phyloP scores from a whole-genome alignment of 2,329 filamentous ascomycete species.

The Phialophora chinensis region DNA sequence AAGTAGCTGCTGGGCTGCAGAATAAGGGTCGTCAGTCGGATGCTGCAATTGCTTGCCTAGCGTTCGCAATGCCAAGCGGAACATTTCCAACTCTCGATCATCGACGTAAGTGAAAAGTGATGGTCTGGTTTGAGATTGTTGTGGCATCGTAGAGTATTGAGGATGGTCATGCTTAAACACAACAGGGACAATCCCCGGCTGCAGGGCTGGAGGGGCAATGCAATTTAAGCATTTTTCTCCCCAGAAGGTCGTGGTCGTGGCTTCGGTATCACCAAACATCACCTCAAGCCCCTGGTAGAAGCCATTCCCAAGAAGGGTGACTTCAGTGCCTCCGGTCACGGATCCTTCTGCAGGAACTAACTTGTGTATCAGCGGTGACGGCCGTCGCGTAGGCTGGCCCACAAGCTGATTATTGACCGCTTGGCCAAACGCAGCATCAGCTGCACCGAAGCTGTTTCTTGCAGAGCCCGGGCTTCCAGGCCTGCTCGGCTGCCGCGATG shows the following conservation, averaged over 20 bases:
- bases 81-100: constrained; percentile 56
- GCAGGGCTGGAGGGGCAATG: constrained; percentile 72
- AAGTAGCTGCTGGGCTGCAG: constrained; percentile 54
- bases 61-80: constrained; percentile 52
- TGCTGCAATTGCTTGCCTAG: constrained; percentile 55
- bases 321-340: constrained; percentile 81
- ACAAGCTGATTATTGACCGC: constrained; percentile 41
- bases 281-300: constrained; percentile 83
- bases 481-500: constrained; percentile 75
- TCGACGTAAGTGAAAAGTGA: constrained; percentile 72
- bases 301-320: constrained; percentile 79
- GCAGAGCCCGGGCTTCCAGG: constrained; percentile 71
- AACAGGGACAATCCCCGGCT: constrained; percentile 72
- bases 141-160: constrained; percentile 54
- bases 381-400: constrained; percentile 54
- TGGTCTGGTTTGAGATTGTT: constrained; percentile 52
- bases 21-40: constrained; percentile 57
- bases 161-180: constrained; percentile 66
- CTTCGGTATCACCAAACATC: constrained; percentile 76
- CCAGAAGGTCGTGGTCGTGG: constrained; percentile 79
- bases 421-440: constrained; percentile 43
- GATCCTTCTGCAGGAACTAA: constrained; percentile 84
- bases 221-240: constrained; percentile 80
- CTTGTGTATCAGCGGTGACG: constrained; percentile 74
- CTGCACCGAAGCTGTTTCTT: constrained; percentile 53